Conservation (phyloP, 2,329 filamentous ascomycete species). For the Microcyclospora pomicola region DNA sequence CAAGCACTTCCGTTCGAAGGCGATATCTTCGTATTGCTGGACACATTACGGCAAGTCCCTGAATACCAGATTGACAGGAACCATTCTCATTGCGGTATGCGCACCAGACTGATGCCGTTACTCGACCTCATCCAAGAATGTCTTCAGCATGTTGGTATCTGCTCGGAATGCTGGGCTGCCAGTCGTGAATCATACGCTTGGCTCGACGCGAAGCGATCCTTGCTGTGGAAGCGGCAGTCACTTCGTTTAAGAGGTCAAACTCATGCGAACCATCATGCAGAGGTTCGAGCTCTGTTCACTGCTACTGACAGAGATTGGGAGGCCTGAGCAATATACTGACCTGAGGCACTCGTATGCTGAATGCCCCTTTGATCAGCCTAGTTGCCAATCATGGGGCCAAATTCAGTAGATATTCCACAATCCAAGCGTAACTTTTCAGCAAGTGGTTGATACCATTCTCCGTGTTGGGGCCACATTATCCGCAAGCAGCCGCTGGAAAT, state of each 20-base stretch:
- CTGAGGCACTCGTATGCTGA: no score
- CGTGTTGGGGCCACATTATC: no score
- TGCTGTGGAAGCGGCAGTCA: slow-evolving; percentile 26
- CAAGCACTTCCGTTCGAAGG: slow-evolving; percentile 40
- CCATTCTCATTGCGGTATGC: slow-evolving; percentile 59
- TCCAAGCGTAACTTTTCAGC: no score
- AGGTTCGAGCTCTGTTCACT: slow-evolving; percentile 18
- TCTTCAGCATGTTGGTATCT: slow-evolving; percentile 31
- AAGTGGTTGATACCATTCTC: no score
- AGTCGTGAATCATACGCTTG: slow-evolving; percentile 29
- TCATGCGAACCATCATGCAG: slow-evolving; percentile 16
- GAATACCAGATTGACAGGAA: slow-evolving; percentile 61
- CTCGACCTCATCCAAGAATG: slow-evolving; percentile 46
- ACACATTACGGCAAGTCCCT: slow-evolving; percentile 50
- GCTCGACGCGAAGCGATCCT: slow-evolving; percentile 30
- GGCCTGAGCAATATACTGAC: neutral
- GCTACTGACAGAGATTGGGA: slow-evolving; percentile 21
- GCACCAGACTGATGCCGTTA: slow-evolving; percentile 50
- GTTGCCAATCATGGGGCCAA: no score
- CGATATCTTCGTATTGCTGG: slow-evolving; percentile 48
- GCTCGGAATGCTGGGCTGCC: slow-evolving; percentile 31
- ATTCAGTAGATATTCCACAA: no score
- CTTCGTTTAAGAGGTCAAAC: slow-evolving; percentile 10
- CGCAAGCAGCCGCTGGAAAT: no score
- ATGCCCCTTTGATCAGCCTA: no score